Evolutionary conservation across 371 early-diverging fungal genomes (phyloP).

Genomic region (Batkoa obscura): DNA sequence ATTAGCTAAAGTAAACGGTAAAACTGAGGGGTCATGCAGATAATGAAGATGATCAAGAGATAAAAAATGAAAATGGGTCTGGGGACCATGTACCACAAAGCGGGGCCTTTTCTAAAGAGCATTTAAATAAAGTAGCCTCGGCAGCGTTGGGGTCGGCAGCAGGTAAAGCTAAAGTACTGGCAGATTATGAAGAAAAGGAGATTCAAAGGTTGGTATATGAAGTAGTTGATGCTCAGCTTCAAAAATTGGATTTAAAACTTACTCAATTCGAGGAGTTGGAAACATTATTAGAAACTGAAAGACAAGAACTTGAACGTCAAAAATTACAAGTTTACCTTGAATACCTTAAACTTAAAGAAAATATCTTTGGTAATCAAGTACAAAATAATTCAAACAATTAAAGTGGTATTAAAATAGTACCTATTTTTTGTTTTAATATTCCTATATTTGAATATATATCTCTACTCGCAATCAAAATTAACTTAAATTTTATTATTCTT

Average conservation of each 20-base stretch:
- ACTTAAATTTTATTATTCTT: no score
- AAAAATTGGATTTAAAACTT: slow-evolving; percentile 79
- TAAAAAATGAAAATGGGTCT: no score
- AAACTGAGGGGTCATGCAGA: no score
- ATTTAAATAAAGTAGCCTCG: slow-evolving; percentile 31
- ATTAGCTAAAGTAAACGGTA: no score
- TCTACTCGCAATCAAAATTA: no score
- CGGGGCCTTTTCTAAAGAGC: slow-evolving; percentile 21
- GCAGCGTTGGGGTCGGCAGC: slow-evolving; percentile 46
- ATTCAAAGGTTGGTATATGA: slow-evolving; percentile 53
- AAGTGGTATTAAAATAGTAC: no score
- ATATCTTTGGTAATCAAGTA: no score
- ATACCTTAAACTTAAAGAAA: slow-evolving; percentile 23
- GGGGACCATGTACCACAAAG: background rate
- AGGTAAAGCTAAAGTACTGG: slow-evolving; percentile 41
- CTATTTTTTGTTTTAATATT: no score
- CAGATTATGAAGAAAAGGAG: slow-evolving; percentile 58
- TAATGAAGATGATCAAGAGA: no score
- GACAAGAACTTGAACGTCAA: slow-evolving; percentile 60
- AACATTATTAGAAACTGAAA: slow-evolving; percentile 61
- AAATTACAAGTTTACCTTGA: slow-evolving; percentile 61
- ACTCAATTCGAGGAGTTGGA: slow-evolving; percentile 82
- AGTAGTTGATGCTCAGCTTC: slow-evolving; percentile 66
- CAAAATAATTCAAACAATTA: no score
- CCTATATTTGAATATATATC: no score